Percentiles rank a stretch among this genome's conserved stretches.
Conservation (phyloP, 1,284 basidiomycete genomes). For the Sporisorium exsertum region DNA sequence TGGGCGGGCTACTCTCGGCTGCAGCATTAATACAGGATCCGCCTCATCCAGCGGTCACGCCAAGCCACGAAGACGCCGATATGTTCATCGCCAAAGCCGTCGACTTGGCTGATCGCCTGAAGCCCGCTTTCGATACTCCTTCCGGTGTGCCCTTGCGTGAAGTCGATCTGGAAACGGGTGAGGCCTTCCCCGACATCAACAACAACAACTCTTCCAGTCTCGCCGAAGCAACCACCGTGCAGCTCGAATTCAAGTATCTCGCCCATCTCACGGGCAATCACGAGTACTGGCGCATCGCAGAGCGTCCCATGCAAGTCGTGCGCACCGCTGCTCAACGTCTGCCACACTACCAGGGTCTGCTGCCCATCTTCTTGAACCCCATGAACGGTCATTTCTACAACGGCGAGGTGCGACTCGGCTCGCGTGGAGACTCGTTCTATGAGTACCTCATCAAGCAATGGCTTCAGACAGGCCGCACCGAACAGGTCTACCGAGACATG, state of each 20-base stretch:
- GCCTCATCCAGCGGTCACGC: constrained; percentile 40
- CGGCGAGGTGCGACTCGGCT: constrained; percentile 87
- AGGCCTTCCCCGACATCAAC: constrained; percentile 77
- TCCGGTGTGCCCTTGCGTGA: constrained; percentile 84
- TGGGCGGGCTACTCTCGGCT: constrained; percentile 86
- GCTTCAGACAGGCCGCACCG: constrained; percentile 75
- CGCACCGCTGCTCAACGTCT: constrained; percentile 22
- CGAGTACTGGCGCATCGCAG: constrained; percentile 83
- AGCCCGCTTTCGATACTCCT: constrained; percentile 79
- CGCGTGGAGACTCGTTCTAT: constrained; percentile 93
- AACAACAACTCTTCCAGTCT: constrained; percentile 80
- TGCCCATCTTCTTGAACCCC: constrained; percentile 82
- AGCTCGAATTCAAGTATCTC: constrained; percentile 81
- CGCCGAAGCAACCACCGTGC: constrained; percentile 72
- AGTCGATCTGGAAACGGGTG: constrained; percentile 78
- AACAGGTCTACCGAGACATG: constrained; percentile 86
- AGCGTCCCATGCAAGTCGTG: constrained; percentile 70
- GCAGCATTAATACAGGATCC: constrained; percentile 60
- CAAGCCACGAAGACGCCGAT: constrained; percentile 52
- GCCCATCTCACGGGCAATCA: constrained; percentile 81
- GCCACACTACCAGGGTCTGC: constrained; percentile 77
- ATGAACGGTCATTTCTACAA: constrained; percentile 78
- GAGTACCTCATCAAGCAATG: constrained; percentile 80
- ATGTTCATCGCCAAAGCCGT: constrained; percentile 70
- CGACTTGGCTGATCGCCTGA: constrained; percentile 84